These are phyloP conservation scores for Stemphylium lycopersici DNA, from an alignment of 2,329 filamentous ascomycete genomes.

Conservation along the genomic window DNA sequence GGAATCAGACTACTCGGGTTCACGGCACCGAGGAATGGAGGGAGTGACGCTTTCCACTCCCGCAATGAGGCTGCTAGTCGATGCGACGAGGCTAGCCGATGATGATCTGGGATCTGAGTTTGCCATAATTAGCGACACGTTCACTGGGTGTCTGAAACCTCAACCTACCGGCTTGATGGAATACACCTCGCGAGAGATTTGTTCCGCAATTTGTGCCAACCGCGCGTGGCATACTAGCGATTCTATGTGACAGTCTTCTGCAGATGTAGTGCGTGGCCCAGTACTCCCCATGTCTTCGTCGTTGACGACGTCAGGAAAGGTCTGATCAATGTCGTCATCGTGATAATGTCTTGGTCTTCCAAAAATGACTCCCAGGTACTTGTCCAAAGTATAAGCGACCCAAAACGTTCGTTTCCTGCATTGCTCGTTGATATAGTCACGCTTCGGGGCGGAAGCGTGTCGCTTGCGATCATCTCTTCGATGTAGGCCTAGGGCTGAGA, in stretches of 20 bases:
- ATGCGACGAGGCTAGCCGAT: constrained; percentile 49
- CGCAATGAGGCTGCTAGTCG: constrained; percentile 48
- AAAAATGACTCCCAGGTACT: constrained; percentile 56
- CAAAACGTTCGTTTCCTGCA: constrained; percentile 66
- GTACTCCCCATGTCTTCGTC: constrained; percentile 62
- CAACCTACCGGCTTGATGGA: constrained; percentile 36
- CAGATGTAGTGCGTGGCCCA: constrained; percentile 34
- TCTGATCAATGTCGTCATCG: constrained; percentile 67
- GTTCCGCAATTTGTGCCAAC: constrained; percentile 41
- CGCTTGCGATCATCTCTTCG: constrained; percentile 45
- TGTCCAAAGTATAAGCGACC: constrained; percentile 67
- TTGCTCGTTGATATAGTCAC: constrained; percentile 56
- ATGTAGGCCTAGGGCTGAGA: constrained; percentile 53
- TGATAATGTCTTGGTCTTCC: constrained; percentile 41
- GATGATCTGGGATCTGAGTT: constrained; percentile 28
- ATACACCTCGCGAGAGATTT: constrained; percentile 43
- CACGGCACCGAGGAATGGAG: constrained; percentile 53
- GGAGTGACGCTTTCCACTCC: constrained; percentile 44
- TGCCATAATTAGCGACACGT: background rate
- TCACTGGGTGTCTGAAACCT: background rate
- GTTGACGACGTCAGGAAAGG: constrained; percentile 61
- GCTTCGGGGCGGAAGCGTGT: constrained; percentile 15
- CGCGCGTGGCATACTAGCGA: constrained; percentile 56
- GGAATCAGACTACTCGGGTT: constrained; percentile 56
- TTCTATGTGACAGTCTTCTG: constrained; percentile 59